These are phyloP conservation scores for Thyridium curvatum DNA, from an alignment of 2,329 filamentous ascomycete species.

Conservation along the genomic window DNA sequence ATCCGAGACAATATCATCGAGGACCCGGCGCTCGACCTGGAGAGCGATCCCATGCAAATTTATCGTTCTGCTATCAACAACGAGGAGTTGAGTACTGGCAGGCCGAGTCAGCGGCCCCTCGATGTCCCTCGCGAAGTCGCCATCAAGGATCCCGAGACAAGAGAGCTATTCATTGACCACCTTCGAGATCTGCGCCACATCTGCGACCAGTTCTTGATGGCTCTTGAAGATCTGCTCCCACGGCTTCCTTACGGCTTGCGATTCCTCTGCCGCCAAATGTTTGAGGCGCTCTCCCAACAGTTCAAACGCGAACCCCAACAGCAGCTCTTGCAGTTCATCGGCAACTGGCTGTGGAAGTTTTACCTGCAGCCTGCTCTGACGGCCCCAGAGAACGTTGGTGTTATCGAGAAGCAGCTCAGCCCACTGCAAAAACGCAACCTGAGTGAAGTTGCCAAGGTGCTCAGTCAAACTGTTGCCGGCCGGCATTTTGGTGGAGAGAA, in stretches of 20 bases:
- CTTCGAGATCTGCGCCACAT: constrained; percentile 91
- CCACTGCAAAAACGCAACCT: constrained; percentile 92
- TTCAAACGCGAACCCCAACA: constrained; percentile 77
- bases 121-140: constrained; percentile 88
- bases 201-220: constrained; percentile 80
- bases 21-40: constrained; percentile 82
- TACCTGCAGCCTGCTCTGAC: constrained; percentile 86
- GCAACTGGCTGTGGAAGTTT: constrained; percentile 88
- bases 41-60: constrained; percentile 96
- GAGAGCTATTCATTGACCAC: constrained; percentile 88
- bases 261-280: constrained; percentile 81
- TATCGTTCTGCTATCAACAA: constrained; percentile 95
- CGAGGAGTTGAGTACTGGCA: constrained; percentile 88
- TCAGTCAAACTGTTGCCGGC: constrained; percentile 83
- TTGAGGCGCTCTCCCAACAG: constrained; percentile 66
- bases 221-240: constrained; percentile 75
- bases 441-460: constrained; percentile 82
- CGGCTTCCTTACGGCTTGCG: constrained; percentile 91
- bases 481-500: constrained; percentile 90
- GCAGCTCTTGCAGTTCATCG: constrained; percentile 74
- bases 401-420: constrained; percentile 82
- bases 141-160: constrained; percentile 92
- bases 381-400: constrained; percentile 88
- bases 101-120: constrained; percentile 70
- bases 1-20: constrained; percentile 91